These are phyloP conservation scores for Nigrospora oryzae DNA, from an alignment of 2,329 filamentous ascomycete species.

Conservation along the genomic window DNA sequence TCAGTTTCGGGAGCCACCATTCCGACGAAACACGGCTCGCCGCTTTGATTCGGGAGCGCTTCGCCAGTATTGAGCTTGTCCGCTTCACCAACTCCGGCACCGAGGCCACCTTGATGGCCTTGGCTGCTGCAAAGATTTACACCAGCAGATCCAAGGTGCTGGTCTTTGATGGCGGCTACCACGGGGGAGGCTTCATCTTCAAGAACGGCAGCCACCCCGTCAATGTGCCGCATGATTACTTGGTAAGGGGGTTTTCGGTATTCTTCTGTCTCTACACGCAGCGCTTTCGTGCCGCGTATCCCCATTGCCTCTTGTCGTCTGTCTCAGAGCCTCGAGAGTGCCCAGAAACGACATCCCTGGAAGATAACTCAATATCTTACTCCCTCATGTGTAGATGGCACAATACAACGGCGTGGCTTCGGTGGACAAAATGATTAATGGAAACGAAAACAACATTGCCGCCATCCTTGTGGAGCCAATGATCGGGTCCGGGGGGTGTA, in stretches of 20 bases:
- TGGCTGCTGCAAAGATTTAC: constrained; percentile 42
- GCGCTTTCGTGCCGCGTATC: too few relatives aligned
- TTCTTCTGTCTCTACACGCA: too few relatives aligned
- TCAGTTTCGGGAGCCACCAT: constrained; percentile 47
- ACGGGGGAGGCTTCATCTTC: constrained; percentile 45
- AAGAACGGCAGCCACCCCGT: constrained; percentile 18
- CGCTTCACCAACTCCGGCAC: constrained; percentile 60
- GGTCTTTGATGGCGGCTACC: constrained; percentile 42
- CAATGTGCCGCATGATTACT: not conserved
- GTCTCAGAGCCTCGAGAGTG: too few relatives aligned
- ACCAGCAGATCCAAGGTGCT: constrained; percentile 35
- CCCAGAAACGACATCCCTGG: too few relatives aligned
- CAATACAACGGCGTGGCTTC: constrained; percentile 51
- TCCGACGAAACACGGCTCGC: constrained; percentile 43
- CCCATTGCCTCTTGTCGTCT: too few relatives aligned
- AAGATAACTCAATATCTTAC: too few relatives aligned
- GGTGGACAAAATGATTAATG: constrained; percentile 32
- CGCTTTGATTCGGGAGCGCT: constrained; percentile 40
- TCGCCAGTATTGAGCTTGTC: constrained; percentile 41
- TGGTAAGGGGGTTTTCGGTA: not conserved
- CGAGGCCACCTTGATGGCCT: constrained; percentile 53
- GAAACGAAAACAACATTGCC: constrained; percentile 35
- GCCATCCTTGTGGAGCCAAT: constrained; percentile 60
- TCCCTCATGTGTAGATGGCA: constrained; percentile 25
- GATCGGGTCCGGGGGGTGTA: constrained; percentile 54